phyloP scores from a whole-genome alignment of 1,139 yeast genomes.

The Candida sanyaensis region DNA sequence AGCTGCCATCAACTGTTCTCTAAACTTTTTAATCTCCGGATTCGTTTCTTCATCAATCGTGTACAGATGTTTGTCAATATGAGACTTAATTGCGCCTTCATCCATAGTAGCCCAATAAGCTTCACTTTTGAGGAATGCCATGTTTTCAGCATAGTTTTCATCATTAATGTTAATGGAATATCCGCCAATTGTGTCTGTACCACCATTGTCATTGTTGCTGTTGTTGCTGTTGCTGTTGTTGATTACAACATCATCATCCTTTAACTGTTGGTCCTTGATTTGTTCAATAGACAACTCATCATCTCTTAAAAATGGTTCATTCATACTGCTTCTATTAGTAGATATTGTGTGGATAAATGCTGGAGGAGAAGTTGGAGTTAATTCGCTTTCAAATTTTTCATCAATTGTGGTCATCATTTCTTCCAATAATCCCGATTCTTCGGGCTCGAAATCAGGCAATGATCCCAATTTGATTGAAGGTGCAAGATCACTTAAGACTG shows the following conservation, averaged over 20 bases:
- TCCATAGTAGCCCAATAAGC: conserved; percentile 31
- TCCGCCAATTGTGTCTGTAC: conserved; percentile 10
- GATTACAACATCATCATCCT: conserved; percentile 21
- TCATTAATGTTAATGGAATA: neutral
- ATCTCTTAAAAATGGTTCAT: conserved; percentile 41
- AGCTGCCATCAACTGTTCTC: conserved; percentile 1
- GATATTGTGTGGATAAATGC: conserved; percentile 7
- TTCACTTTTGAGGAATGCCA: conserved; percentile 33
- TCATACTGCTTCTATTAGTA: conserved; percentile 7
- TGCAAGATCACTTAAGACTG: conserved; percentile 13
- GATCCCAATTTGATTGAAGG: conserved; percentile 16
- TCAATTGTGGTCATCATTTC: conserved; percentile 35
- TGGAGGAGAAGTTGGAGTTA: conserved; percentile 19
- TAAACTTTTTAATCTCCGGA: neutral
- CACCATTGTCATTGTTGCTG: conserved; percentile 17
- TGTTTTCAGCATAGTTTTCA: conserved; percentile 29
- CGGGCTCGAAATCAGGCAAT: conserved; percentile 36
- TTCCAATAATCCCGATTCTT: conserved; percentile 29
- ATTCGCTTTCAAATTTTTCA: conserved; percentile 23
- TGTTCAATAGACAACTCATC: conserved; percentile 47
- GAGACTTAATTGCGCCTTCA: conserved; percentile 14
- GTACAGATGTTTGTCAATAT: conserved; percentile 5
- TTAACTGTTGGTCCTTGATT: conserved; percentile 41
- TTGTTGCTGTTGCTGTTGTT: no score
- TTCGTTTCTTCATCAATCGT: conserved; percentile 4